A percentile compares a stretch with the other conserved stretches of the same genome.
These are phyloP conservation scores for Monosporascus sp. DNA, from an alignment of 2,329 filamentous ascomycete species.

Conservation along the genomic window DNA sequence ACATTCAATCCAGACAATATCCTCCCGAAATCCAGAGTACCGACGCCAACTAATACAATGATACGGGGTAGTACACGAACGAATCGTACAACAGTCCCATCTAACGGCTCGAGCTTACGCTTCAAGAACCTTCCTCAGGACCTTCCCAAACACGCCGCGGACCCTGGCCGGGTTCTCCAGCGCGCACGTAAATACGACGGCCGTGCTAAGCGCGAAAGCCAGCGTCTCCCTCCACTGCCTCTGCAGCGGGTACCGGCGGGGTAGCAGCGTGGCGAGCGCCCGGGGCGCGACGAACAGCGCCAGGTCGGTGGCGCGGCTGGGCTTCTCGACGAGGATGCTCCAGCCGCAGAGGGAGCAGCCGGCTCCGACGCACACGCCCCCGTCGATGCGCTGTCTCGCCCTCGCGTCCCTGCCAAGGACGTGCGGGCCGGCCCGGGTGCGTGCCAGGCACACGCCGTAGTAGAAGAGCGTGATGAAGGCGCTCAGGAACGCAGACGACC, in stretches of 20 bases:
- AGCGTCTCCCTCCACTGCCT: slow-evolving; percentile 63
- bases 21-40: no score
- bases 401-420: slow-evolving; percentile 51
- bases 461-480: slow-evolving; percentile 76
- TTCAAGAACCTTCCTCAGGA: slow-evolving; percentile 49
- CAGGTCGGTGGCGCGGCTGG: slow-evolving; percentile 64
- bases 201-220: slow-evolving; percentile 62
- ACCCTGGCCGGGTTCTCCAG: slow-evolving; percentile 58
- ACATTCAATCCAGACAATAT: no score
- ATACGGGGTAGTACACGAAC: background rate
- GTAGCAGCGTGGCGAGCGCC: slow-evolving; percentile 69
- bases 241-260: slow-evolving; percentile 58
- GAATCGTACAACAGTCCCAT: background rate
- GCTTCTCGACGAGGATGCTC: slow-evolving; percentile 71
- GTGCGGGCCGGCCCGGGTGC: slow-evolving; percentile 67
- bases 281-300: slow-evolving; percentile 76
- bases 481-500: slow-evolving; percentile 73
- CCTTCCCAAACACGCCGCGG: slow-evolving; percentile 61
- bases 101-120: slow-evolving; percentile 8
- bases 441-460: slow-evolving; percentile 75
- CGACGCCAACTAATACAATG: background rate
- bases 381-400: slow-evolving; percentile 48
- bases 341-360: slow-evolving; percentile 76
- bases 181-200: slow-evolving; percentile 64
- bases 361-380: slow-evolving; percentile 62